phyloP scores from a whole-genome alignment of 2,329 filamentous ascomycete species.

The Cercospora citrullina region DNA sequence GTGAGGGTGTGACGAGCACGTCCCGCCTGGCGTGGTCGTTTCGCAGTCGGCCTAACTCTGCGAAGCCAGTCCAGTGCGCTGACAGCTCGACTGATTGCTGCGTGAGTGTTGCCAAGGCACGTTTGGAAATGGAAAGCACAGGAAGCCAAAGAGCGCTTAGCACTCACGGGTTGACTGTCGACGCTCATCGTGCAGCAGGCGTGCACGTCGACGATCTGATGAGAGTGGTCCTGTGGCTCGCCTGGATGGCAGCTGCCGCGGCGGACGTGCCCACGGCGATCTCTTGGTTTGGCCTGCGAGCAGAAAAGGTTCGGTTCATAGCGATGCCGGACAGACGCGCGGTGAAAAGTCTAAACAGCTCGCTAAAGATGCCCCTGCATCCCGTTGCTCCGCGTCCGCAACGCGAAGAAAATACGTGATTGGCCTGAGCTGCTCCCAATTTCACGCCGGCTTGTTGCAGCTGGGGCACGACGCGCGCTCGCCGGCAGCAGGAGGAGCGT shows the following conservation, averaged over 20 bases:
- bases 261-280: neutral
- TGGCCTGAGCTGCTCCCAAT: neutral
- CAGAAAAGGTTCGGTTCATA: constrained; percentile 15
- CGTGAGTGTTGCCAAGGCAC: neutral
- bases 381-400: neutral
- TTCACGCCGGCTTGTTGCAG: neutral
- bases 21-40: neutral
- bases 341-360: neutral
- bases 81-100: neutral
- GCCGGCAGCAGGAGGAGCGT: neutral
- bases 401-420: neutral
- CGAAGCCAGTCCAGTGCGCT: neutral
- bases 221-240: neutral
- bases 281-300: neutral
- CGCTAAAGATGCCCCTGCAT: neutral
- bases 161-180: neutral
- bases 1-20: neutral
- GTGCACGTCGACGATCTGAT: neutral
- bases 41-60: neutral
- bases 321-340: constrained; percentile 7
- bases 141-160: neutral
- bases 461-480: neutral
- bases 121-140: neutral
- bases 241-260: neutral
- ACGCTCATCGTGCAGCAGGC: neutral